Conservation (phyloP, 441 rosid species). For the Eruca vesicaria region DNA sequence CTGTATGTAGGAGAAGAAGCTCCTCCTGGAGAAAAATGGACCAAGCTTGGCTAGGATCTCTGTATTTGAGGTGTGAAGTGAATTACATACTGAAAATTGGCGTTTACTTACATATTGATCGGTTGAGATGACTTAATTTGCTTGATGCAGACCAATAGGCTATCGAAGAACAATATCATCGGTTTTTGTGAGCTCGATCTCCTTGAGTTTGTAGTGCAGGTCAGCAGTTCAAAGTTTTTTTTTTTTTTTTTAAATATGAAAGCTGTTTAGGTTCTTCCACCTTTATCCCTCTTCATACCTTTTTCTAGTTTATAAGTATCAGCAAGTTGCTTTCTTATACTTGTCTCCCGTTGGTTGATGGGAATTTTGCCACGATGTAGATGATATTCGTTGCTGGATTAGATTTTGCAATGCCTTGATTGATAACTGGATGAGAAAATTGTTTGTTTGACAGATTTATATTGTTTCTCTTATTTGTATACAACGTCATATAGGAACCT, state of each 20-base stretch:
- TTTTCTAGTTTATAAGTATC: conserved; percentile 1
- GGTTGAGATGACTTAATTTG: neutral
- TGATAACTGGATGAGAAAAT: neutral
- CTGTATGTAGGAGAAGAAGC: conserved; percentile 69
- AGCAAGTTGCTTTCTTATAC: too few relatives aligned
- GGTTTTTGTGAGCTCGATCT: conserved; percentile 89
- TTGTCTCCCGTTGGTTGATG: neutral
- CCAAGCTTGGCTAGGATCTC: conserved; percentile 84
- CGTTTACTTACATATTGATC: neutral
- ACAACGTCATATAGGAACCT: conserved; percentile 53
- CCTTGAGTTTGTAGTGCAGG: conserved; percentile 66
- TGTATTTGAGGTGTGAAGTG: conserved; percentile 69
- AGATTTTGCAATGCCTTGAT: neutral
- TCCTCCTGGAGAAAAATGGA: conserved; percentile 81
- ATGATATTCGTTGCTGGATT: neutral
- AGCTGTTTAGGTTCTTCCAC: conserved; percentile 20
- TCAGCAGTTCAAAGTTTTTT: conserved; percentile 29
- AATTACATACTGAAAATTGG: neutral
- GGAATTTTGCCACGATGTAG: neutral
- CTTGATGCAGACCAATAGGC: conserved; percentile 76
- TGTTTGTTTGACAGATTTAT: conserved; percentile 1
- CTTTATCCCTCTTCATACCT: neutral
- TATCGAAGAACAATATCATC: conserved; percentile 67
- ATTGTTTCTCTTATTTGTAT: neutral
- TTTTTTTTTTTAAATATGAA: neutral